These are phyloP conservation scores for Sporothrix curviconia DNA, from an alignment of 2,329 filamentous ascomycete species.

Conservation along the genomic window DNA sequence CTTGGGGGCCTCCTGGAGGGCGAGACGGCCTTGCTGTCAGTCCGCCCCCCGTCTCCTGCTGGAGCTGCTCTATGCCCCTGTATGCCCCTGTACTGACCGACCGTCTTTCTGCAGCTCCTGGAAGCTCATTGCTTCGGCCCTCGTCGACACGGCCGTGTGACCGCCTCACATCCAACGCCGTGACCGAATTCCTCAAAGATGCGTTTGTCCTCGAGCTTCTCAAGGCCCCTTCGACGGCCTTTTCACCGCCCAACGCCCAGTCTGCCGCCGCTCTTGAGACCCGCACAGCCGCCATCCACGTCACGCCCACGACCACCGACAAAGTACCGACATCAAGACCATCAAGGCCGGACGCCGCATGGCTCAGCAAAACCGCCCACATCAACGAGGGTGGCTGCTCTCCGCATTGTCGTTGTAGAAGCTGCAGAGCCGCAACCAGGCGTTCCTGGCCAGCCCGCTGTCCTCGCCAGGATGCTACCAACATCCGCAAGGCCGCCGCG, in stretches of 20 bases:
- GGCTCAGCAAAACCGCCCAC: slow-evolving; percentile 71
- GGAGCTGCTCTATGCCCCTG: slow-evolving; percentile 8
- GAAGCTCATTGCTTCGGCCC: slow-evolving; percentile 52
- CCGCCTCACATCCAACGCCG: slow-evolving; percentile 44
- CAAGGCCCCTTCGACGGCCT: slow-evolving; percentile 61
- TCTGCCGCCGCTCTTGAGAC: slow-evolving; percentile 71
- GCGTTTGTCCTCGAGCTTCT: slow-evolving; percentile 62
- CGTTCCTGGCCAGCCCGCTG: slow-evolving; percentile 62
- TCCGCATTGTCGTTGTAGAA: slow-evolving; percentile 77
- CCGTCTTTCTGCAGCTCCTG: slow-evolving; percentile 48
- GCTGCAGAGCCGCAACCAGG: slow-evolving; percentile 72
- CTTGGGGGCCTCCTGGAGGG: slow-evolving; percentile 79
- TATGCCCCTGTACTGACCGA: slow-evolving; percentile 2
- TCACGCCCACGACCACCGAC: slow-evolving; percentile 59
- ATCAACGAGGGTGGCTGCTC: slow-evolving; percentile 76
- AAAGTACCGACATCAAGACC: slow-evolving; percentile 66
- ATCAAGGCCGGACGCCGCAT: slow-evolving; percentile 80
- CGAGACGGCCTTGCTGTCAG: slow-evolving; percentile 73
- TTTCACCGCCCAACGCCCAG: slow-evolving; percentile 53
- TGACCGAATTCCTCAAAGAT: slow-evolving; percentile 66
- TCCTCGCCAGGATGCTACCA: slow-evolving; percentile 72
- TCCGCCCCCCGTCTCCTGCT: slow-evolving; percentile 23
- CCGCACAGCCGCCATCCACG: slow-evolving; percentile 79
- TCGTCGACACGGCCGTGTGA: slow-evolving; percentile 51
- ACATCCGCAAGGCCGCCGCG: slow-evolving; percentile 67